phyloP scores from a whole-genome alignment of 129 eudicot species.

The Rutidosis leptorrhynchoides region DNA sequence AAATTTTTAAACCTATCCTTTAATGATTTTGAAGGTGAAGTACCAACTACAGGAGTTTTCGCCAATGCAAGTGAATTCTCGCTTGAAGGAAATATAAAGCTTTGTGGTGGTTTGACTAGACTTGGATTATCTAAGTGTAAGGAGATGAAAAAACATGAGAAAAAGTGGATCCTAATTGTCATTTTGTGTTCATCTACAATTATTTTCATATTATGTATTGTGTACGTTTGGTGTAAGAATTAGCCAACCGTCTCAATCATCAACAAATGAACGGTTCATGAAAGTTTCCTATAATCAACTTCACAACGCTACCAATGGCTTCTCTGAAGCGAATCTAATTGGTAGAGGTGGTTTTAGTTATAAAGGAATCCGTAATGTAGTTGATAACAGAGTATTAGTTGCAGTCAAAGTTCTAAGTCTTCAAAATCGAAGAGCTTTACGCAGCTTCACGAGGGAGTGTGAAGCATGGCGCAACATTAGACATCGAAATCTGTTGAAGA shows the following conservation, averaged over 20 bases:
- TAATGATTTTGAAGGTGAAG: background rate
- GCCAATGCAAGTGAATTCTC: background rate
- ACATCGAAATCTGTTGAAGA: background rate
- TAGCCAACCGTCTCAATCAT: background rate
- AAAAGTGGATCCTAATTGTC: background rate
- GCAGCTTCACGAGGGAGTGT: background rate
- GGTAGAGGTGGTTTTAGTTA: background rate
- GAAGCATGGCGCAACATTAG: background rate
- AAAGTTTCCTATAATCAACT: background rate
- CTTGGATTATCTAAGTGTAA: background rate
- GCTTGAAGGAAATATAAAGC: background rate
- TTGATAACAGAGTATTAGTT: background rate
- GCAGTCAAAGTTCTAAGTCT: background rate
- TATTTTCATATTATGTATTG: background rate
- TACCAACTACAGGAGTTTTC: background rate
- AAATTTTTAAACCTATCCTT: background rate
- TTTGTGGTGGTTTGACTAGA: background rate
- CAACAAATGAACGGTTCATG: background rate
- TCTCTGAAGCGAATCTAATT: background rate
- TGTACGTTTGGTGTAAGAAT: background rate
- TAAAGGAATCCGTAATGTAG: background rate
- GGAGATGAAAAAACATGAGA: background rate
- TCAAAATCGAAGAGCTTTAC: background rate
- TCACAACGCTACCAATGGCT: background rate
- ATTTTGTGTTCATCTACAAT: background rate